Conservation (phyloP, 352 stramenopile species). For the Phytopythium cucurbitacearum region DNA sequence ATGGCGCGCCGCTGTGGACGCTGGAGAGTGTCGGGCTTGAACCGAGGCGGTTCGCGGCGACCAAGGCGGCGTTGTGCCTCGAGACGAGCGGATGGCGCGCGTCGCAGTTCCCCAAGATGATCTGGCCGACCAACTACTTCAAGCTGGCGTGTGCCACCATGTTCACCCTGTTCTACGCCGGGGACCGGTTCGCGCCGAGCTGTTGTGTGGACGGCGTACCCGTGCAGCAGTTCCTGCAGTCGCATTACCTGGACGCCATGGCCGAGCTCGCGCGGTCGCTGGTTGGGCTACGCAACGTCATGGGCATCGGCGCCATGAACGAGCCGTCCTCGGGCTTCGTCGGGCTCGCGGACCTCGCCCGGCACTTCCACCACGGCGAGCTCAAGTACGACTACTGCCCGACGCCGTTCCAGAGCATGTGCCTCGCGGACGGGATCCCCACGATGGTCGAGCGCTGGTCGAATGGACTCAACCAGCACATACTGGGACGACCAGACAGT, state of each 20-base stretch:
- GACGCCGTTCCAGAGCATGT: constrained; percentile 84
- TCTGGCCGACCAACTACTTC: constrained; percentile 91
- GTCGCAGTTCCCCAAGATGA: constrained; percentile 82
- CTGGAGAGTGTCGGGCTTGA: constrained; percentile 77
- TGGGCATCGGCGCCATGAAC: constrained; percentile 92
- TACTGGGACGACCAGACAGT: constrained; percentile 48
- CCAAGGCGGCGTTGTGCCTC: constrained; percentile 70
- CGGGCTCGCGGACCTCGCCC: constrained; percentile 50
- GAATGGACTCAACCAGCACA: constrained; percentile 67
- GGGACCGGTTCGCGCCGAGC: constrained; percentile 57
- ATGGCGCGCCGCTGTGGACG: constrained; percentile 89
- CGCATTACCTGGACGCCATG: constrained; percentile 81
- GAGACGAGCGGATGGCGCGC: constrained; percentile 43
- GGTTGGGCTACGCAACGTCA: constrained; percentile 70
- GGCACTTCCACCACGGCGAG: constrained; percentile 48
- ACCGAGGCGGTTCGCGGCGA: constrained; percentile 62
- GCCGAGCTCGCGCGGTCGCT: constrained; percentile 54
- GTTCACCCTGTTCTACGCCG: constrained; percentile 90
- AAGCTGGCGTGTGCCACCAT: constrained; percentile 88
- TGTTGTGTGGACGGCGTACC: constrained; percentile 68
- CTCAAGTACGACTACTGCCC: constrained; percentile 71
- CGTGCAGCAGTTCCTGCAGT: constrained; percentile 87
- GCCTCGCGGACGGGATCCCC: constrained; percentile 56
- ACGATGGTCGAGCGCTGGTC: constrained; percentile 68
- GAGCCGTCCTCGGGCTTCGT: constrained; percentile 82